Conservation (phyloP, 2,329 filamentous ascomycete species). For the Epichloe scottii region DNA sequence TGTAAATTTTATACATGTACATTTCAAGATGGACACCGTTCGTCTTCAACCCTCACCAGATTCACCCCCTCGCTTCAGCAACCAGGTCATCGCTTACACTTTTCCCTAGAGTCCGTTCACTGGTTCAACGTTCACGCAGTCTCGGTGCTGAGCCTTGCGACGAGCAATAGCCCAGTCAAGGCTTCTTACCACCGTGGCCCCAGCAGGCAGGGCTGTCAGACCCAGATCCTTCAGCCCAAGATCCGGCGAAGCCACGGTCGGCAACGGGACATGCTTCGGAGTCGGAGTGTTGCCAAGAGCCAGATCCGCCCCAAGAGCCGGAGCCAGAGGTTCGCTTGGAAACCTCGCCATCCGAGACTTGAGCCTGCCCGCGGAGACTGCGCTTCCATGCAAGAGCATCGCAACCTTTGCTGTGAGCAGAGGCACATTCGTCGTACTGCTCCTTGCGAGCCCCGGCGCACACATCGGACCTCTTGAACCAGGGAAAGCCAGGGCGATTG, state of each 20-base stretch:
- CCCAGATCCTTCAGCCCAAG: no score
- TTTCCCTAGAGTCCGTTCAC: constrained; percentile 21
- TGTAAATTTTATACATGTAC: background rate
- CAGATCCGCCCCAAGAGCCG: background rate
- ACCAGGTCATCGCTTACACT: constrained; percentile 27
- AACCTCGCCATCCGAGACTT: constrained; percentile 12
- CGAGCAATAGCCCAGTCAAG: constrained; percentile 22
- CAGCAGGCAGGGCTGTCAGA: constrained; percentile 10
- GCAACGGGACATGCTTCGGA: no score
- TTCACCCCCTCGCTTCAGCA: constrained; percentile 8
- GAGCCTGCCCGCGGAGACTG: constrained; percentile 14
- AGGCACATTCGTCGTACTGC: constrained; percentile 36
- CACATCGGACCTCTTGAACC: constrained; percentile 23
- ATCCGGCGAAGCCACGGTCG: no score
- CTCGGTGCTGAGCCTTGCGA: constrained; percentile 36
- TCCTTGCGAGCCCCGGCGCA: constrained; percentile 40
- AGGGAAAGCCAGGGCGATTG: constrained; percentile 32
- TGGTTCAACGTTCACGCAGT: constrained; percentile 34
- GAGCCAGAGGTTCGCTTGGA: constrained; percentile 9
- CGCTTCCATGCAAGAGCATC: constrained; percentile 18
- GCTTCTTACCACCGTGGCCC: constrained; percentile 19
- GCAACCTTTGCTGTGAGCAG: constrained; percentile 38
- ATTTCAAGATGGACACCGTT: background rate
- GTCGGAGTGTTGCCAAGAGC: no score
- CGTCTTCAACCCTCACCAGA: background rate